A percentile compares a stretch with the other conserved stretches of the same genome.
These are phyloP conservation scores for Neohortaea acidophila DNA, from an alignment of 495 filamentous ascomycete genomes.

Conservation along the genomic window DNA sequence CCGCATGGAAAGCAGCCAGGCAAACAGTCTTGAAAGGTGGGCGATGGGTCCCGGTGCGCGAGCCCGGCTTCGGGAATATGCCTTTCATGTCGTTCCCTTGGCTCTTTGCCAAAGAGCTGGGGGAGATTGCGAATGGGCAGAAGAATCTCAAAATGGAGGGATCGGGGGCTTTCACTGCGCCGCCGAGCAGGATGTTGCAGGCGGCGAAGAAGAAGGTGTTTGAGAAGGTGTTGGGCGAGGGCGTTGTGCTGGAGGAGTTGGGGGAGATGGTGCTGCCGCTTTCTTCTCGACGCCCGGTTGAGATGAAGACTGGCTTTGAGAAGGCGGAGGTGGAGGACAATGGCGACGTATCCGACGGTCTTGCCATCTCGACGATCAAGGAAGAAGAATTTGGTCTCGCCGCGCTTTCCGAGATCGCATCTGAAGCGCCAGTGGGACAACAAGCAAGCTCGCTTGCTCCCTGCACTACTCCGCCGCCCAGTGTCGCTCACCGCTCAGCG, in stretches of 20 bases:
- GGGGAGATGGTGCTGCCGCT: slow-evolving; percentile 2
- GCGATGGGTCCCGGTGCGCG: slow-evolving; percentile 22
- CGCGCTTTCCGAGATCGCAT: too few species aligned
- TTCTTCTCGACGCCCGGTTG: too few species aligned
- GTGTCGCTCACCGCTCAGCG: too few species aligned
- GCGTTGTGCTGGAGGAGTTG: slow-evolving; percentile 3
- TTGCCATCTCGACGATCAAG: too few species aligned
- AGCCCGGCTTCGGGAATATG: slow-evolving; percentile 34
- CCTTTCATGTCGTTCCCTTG: slow-evolving; percentile 91
- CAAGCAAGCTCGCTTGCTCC: too few species aligned
- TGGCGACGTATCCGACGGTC: too few species aligned
- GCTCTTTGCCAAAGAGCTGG: slow-evolving; percentile 63
- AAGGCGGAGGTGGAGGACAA: too few species aligned
- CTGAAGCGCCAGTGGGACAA: too few species aligned
- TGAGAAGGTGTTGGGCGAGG: not conserved
- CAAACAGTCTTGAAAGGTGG: slow-evolving; percentile 25
- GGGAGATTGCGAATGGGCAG: slow-evolving; percentile 21
- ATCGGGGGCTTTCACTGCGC: not conserved
- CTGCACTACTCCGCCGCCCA: too few species aligned
- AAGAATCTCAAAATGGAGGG: not conserved
- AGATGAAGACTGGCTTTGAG: too few species aligned
- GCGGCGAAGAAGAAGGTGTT: not conserved
- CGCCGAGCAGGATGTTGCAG: not conserved
- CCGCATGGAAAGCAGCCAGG: slow-evolving; percentile 34
- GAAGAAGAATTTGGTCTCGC: too few species aligned